Base-by-base conservation (phyloP, 2,329 filamentous ascomycete genomes). In the Fusarium redolens region DNA sequence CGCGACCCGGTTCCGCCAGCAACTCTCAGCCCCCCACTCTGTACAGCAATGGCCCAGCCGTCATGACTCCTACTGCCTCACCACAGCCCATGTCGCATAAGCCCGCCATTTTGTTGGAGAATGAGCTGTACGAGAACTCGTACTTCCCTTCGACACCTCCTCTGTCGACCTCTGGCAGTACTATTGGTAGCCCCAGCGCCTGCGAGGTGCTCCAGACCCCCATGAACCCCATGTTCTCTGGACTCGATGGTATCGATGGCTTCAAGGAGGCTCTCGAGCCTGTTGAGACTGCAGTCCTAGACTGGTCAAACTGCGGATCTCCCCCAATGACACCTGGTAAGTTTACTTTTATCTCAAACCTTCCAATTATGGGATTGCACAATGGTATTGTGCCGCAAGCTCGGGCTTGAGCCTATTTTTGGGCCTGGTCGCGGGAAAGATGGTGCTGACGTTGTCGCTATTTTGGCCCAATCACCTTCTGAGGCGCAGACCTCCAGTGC, bases 241-340 rank as follows among this genome's bases (percentile, higher is more conserved):
- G 90, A 7, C 86, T 93, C 44, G 92, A 93, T 70, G 88, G 88
- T 69, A 87, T 91, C 66, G 89, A 83, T 63, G 88, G 81, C 54
- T 85, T 91, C 75, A 95, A 95, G 86, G 88, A 93, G 73, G 88
- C 88, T 33, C 90, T 92, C 73, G 92, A 96, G 28, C 88, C 91
- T 76, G 88, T 90, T 25, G 93, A 96, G 83, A 91, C 91, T 71
- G 87, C 96, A 62, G 90, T 93, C 72, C 86, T 92, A 72, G 93
- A 96, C 77, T 97, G 94, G 92, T 87, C 92, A 64, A 91, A 88
- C 80, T 92, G 91, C 68, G 89, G 89, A 65, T 97, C 95, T 37
- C 95, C 95, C 57, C 94, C 94, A 30, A 90, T 97, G 89, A 97
- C 94, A 78, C 95, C 95, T 89, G 91, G 94, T 97, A 92, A 86